Evolutionary conservation across 257 asterid genomes (phyloP), one percentile per base, ranked within the genome.

Genomic region (Misopates orontium): DNA sequence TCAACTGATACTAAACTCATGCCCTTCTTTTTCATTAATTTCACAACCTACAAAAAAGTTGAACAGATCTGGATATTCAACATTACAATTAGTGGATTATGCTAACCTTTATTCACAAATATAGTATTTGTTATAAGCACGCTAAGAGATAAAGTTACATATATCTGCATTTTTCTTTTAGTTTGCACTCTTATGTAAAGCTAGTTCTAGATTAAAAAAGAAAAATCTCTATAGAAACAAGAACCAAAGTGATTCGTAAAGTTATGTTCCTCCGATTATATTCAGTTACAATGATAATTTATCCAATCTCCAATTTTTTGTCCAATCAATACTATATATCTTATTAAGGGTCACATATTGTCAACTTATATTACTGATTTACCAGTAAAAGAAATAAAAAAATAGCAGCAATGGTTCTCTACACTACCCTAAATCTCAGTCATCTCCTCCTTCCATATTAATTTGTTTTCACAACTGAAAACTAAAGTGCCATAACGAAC

Each of bases 1-100:
- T 94, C 99, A 68, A 94, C 81, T 62, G 87, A 71, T 70, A 85
- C 86, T 60, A 80, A 77, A 79, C 74, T 73, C 21, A 83, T 94
- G 58, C 97, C 99, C 79, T 73, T 90, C 86, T 94, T 94, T 71
- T 94, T 94, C 95, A 86, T 87, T 84, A 94, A 84, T 72, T 90
- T 94, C 68, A 88, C 80, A 79, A 94, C 95, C 99, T 94, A 70
- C 62, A 77, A 60, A 62, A 49, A 58, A 42, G 21, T n/a, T 16
- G 32, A 9, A 69, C 12, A 48, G n/a, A 48, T 2, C 40, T 40
- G 41, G 68, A 56, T 31, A 25, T 17, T 23, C 42, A 71, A 42
- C 19, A 56, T 31, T 23, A 63, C 23, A 16, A 64, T 51, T 45
- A 62, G 18, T 24, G 47, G 55, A 28, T 15, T 24, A 48, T 22